Percentiles rank a stretch among this genome's conserved stretches.
phyloP scores from a whole-genome alignment of 2,329 filamentous ascomycete species.

The Escovopsis sp. region DNA sequence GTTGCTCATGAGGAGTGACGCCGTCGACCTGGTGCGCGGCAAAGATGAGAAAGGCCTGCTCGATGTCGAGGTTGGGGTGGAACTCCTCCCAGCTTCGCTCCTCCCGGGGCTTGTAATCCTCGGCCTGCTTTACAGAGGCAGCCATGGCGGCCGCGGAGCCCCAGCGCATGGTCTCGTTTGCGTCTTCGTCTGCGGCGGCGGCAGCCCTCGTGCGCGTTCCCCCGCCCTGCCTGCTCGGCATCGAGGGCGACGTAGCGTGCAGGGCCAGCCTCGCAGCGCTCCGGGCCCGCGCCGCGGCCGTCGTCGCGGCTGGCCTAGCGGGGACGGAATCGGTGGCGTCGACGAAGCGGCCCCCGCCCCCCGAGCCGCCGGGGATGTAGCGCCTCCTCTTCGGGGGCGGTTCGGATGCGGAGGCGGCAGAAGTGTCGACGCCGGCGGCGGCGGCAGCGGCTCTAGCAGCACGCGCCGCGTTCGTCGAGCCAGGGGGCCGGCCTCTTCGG shows the following conservation, averaged over 20 bases:
- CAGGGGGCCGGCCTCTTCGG: slow-evolving; percentile 31
- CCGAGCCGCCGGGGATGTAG: slow-evolving; percentile 77
- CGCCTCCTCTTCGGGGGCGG: slow-evolving; percentile 54
- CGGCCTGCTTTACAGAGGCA: slow-evolving; percentile 74
- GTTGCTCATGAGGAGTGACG: slow-evolving; percentile 27
- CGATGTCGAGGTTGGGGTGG: slow-evolving; percentile 86
- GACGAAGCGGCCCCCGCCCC: slow-evolving; percentile 71
- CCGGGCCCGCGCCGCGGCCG: slow-evolving; percentile 38
- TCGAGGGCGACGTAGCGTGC: slow-evolving; percentile 20
- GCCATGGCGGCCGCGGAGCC: slow-evolving; percentile 81
- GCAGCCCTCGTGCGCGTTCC: slow-evolving; percentile 37
- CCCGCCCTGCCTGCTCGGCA: slow-evolving; percentile 39
- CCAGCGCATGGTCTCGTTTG: slow-evolving; percentile 47
- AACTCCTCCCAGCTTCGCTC: slow-evolving; percentile 97
- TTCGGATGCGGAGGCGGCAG: slow-evolving; percentile 28
- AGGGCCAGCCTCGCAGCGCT: slow-evolving; percentile 30
- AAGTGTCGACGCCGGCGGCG: slow-evolving; percentile 11
- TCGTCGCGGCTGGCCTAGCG: slow-evolving; percentile 24
- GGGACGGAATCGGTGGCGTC: slow-evolving; percentile 53
- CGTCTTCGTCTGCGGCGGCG: slow-evolving; percentile 11
- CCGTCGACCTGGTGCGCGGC: slow-evolving; percentile 77
- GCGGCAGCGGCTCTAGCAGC: slow-evolving; percentile 22
- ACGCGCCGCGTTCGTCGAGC: slow-evolving; percentile 26
- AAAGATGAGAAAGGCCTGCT: slow-evolving; percentile 63
- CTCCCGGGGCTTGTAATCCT: slow-evolving; percentile 94